A percentile compares a stretch with the other conserved stretches of the same genome.
Evolutionary conservation across 2,329 filamentous ascomycete genomes (phyloP).

Genomic region (Trichothecium sympodiale): DNA sequence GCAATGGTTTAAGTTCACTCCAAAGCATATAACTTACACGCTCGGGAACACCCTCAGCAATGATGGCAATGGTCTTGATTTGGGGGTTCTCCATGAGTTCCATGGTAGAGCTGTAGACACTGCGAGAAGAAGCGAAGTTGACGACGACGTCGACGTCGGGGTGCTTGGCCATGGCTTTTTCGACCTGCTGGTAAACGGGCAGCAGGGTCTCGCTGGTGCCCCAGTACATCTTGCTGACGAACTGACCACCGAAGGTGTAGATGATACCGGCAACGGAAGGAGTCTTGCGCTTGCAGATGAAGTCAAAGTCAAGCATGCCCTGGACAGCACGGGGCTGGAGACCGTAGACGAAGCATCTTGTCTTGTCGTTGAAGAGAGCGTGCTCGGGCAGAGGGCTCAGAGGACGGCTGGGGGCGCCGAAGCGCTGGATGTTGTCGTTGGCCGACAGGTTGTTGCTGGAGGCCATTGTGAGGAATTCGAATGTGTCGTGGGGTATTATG

Average conservation of each 20-base stretch:
- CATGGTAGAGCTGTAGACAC: conserved; percentile 97
- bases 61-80: conserved; percentile 98
- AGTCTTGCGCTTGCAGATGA: conserved; percentile 98
- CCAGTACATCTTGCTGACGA: conserved; percentile 99
- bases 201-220: conserved; percentile 98
- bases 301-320: conserved; percentile 98
- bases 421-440: conserved; percentile 98
- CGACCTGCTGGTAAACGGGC: conserved; percentile 90
- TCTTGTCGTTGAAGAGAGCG: conserved; percentile 98
- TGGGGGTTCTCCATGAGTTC: conserved; percentile 96
- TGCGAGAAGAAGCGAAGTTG: conserved; percentile 98
- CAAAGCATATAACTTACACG: conserved; percentile 50
- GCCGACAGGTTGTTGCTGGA: conserved; percentile 51
- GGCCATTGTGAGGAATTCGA: conserved; percentile 37
- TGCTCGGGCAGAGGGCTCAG: conserved; percentile 80
- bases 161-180: conserved; percentile 94
- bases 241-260: conserved; percentile 99
- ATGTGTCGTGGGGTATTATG: not conserved
- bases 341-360: conserved; percentile 99
- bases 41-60: conserved; percentile 98
- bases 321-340: conserved; percentile 90
- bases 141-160: conserved; percentile 93
- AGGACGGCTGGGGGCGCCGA: conserved; percentile 83
- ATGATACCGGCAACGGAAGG: conserved; percentile 98
- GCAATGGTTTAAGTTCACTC: not conserved